Percentiles rank a stretch among this genome's conserved stretches.
phyloP scores from a whole-genome alignment of 2,329 filamentous ascomycete genomes.

The Verticillium albo-atrum region DNA sequence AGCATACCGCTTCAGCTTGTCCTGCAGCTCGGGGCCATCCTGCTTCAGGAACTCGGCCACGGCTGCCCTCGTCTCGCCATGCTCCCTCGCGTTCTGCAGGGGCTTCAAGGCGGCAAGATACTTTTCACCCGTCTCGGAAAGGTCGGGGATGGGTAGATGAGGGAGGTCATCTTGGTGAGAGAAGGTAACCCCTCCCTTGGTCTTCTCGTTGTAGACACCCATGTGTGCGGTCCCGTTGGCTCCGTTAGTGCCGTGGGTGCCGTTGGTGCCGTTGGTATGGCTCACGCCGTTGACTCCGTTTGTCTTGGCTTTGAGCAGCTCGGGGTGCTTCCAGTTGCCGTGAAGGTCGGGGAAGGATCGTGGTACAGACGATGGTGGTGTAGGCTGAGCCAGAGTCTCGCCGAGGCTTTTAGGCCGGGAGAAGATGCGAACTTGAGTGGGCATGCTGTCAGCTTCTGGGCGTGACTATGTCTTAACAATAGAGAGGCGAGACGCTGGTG shows the following conservation, averaged over 20 bases:
- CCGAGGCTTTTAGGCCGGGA: slow-evolving; percentile 68
- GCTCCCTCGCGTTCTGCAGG: slow-evolving; percentile 75
- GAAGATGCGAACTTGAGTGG: slow-evolving; percentile 31
- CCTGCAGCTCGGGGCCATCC: slow-evolving; percentile 82
- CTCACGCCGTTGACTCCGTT: not conserved
- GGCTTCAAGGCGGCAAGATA: slow-evolving; percentile 79
- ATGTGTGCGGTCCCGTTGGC: slow-evolving; percentile 33
- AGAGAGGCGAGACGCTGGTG: slow-evolving; percentile 73
- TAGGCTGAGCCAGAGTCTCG: slow-evolving; percentile 55
- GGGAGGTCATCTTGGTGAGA: slow-evolving; percentile 83
- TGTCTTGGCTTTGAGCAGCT: slow-evolving; percentile 2
- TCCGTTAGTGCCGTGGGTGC: not conserved
- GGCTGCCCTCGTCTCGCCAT: slow-evolving; percentile 74
- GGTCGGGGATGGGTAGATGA: slow-evolving; percentile 87
- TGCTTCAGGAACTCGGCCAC: slow-evolving; percentile 76
- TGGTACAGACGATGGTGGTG: slow-evolving; percentile 30
- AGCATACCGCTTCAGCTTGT: slow-evolving; percentile 86
- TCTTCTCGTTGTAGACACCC: slow-evolving; percentile 47
- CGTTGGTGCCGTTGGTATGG: not conserved
- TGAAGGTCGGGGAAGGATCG: slow-evolving; percentile 34
- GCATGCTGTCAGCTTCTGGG: slow-evolving; percentile 25
- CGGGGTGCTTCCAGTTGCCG: slow-evolving; percentile 8
- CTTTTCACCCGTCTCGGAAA: slow-evolving; percentile 71
- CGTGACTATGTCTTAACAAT: slow-evolving; percentile 46
- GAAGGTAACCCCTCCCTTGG: slow-evolving; percentile 77